A percentile compares a stretch with the other conserved stretches of the same genome.
Evolutionary conservation across 1,284 basidiomycete genomes (phyloP).

Genomic region (Cystobasidium sp.): DNA sequence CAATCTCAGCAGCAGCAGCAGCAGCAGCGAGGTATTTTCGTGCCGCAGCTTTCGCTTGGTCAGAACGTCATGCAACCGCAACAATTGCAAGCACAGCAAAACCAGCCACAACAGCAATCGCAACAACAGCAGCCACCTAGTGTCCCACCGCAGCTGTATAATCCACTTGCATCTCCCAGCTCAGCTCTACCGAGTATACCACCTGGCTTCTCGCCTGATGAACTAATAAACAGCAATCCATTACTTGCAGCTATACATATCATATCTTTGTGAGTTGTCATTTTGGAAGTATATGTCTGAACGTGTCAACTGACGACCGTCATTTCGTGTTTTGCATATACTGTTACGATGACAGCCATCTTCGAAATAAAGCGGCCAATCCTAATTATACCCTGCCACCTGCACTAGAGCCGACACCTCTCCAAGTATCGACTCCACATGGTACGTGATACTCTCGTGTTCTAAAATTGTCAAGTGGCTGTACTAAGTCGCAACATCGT

Average conservation of each 20-base stretch:
- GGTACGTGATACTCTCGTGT: slow-evolving; percentile 60
- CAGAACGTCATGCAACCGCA: slow-evolving; percentile 10
- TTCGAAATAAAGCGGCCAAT: slow-evolving; percentile 46
- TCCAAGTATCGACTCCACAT: slow-evolving; percentile 61
- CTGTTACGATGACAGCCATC: slow-evolving; percentile 55
- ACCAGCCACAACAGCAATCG: not conserved
- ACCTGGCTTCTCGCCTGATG: slow-evolving; percentile 22
- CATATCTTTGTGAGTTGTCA: slow-evolving; percentile 26
- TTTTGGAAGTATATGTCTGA: not conserved
- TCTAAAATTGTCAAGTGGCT: not conserved
- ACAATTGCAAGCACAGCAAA: not conserved
- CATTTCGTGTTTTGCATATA: not conserved
- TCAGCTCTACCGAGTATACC: slow-evolving; percentile 4
- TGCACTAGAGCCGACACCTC: slow-evolving; percentile 60
- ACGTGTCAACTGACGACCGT: not conserved
- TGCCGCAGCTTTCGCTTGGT: too few species aligned
- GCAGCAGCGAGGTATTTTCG: too few species aligned
- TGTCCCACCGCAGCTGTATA: not conserved
- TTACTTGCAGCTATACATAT: slow-evolving; percentile 30
- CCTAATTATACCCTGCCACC: slow-evolving; percentile 59
- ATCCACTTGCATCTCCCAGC: not conserved
- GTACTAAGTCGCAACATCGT: not conserved
- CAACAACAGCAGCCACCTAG: not conserved
- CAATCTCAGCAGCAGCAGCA: too few species aligned
- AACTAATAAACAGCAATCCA: slow-evolving; percentile 21